Evolutionary conservation across 768 basidiomycete genomes (phyloP), one percentile per base, ranked within the genome.

Genomic region (Fistulinella prunicolor): DNA sequence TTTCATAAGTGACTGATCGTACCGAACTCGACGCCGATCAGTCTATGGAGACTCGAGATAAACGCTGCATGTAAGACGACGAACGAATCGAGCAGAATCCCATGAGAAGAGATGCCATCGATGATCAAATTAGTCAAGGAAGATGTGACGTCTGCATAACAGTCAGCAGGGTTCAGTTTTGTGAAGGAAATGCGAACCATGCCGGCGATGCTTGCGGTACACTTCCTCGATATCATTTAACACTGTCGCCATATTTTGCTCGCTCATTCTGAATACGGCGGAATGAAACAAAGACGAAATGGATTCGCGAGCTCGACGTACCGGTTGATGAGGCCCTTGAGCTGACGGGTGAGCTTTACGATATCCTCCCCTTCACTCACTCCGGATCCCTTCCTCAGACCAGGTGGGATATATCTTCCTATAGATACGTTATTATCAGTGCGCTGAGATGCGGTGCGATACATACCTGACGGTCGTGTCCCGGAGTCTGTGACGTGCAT

Each of bases 221-320:
- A 89, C 62, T 3, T 78, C 81, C 59, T 94, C 92, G 13, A 94
- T 70, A 32, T 79, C 78, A 36, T 80, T 80, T 16, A 94, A 59
- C 22, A 95, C 88, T 0, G 79, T 76, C 3, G 78, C 73, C 47
- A 95, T 85, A 53, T 94, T 96, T 62, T 86, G 87, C 66, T 97
- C 94, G 55, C 86, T 91, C 82, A 95, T 77, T 54, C 93, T 94
- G n/a, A n/a, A n/a, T n/a, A n/a, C n/a, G n/a, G n/a, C n/a, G n/a
- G n/a, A n/a, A n/a, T n/a, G 54, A 28, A 22, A 9, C 28, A 2
- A 46, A 23, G 19, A 55, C 13, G 24, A 49, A 41, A 30, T 26
- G 32, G 16, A 17, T 38, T 36, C 30, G 8, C 29, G 28, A 12
- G 34, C 29, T 28, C 12, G 20, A 37, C 73, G 38, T 57, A 89